Percentiles rank a stretch among this genome's conserved stretches.
phyloP scores from a whole-genome alignment of 345 rosid species.

The Moricandia moricandioides region DNA sequence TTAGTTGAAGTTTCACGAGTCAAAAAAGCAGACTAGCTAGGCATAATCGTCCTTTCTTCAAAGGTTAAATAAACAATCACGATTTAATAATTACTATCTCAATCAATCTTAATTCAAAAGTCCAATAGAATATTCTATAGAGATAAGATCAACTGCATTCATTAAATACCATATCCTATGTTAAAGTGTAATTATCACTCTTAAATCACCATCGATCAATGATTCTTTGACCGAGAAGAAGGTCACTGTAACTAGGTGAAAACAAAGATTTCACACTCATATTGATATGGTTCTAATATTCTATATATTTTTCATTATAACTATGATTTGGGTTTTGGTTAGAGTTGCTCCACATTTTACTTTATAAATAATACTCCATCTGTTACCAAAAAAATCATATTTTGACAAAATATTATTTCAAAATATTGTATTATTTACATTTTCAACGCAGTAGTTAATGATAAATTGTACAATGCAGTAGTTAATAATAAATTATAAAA shows the following conservation, averaged over 20 bases:
- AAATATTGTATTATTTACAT: too few species aligned
- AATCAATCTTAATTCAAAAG: conserved; percentile 27
- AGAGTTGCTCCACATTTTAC: background rate
- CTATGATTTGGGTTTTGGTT: background rate
- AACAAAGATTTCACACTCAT: conserved; percentile 20
- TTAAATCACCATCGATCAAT: conserved; percentile 27
- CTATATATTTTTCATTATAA: background rate
- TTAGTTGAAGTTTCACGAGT: background rate
- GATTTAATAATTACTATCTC: conserved; percentile 30
- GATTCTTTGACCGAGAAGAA: conserved; percentile 22
- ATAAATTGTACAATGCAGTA: too few species aligned
- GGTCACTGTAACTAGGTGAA: background rate
- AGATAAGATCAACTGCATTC: conserved; percentile 25
- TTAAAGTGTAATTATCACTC: conserved; percentile 14
- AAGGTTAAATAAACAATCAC: conserved; percentile 24
- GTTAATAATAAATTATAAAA: too few species aligned
- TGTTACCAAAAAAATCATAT: too few species aligned
- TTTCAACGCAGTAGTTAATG: too few species aligned
- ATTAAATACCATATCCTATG: conserved; percentile 24
- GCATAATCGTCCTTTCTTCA: conserved; percentile 9
- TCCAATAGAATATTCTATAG: conserved; percentile 30
- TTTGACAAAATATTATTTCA: too few species aligned
- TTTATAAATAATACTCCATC: background rate
- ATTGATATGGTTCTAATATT: background rate
- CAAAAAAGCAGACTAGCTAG: conserved; percentile 16